Conservation (phyloP, 441 rosid species). For the Melastoma candidum region DNA sequence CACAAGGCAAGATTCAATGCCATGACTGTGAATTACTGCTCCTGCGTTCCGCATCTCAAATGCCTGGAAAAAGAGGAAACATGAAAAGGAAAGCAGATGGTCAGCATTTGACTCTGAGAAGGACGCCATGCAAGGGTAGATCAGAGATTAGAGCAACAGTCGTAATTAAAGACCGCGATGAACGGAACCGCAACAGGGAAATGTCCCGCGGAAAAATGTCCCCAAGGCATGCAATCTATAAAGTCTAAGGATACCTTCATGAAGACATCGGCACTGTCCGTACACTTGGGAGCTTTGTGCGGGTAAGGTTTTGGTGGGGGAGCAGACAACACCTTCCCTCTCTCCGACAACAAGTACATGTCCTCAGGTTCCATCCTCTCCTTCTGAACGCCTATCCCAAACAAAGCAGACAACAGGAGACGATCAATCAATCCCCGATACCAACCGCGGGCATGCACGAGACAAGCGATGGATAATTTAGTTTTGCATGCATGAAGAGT, state of each 20-base stretch:
- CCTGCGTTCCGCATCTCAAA: constrained; percentile 88
- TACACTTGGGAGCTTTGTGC: constrained; percentile 81
- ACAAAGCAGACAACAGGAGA: not conserved
- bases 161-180: no score
- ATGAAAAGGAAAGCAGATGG: not conserved
- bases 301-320: constrained; percentile 89
- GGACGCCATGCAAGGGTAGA: no score
- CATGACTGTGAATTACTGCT: constrained; percentile 96
- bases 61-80: constrained; percentile 34
- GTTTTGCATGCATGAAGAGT: not conserved
- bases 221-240: not conserved
- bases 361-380: constrained; percentile 98
- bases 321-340: constrained; percentile 50
- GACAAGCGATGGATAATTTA: no score
- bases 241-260: constrained; percentile 47
- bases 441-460: no score
- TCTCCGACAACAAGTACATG: constrained; percentile 68
- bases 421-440: not conserved
- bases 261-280: constrained; percentile 94
- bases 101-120: no score
- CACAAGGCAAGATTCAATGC: constrained; percentile 87
- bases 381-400: constrained; percentile 80
- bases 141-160: no score
- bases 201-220: not conserved
- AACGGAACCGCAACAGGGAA: no score